Evolutionary conservation across 768 basidiomycete species (phyloP), one percentile per base, ranked within the genome.

Genomic region (Naganishia kalamii): DNA sequence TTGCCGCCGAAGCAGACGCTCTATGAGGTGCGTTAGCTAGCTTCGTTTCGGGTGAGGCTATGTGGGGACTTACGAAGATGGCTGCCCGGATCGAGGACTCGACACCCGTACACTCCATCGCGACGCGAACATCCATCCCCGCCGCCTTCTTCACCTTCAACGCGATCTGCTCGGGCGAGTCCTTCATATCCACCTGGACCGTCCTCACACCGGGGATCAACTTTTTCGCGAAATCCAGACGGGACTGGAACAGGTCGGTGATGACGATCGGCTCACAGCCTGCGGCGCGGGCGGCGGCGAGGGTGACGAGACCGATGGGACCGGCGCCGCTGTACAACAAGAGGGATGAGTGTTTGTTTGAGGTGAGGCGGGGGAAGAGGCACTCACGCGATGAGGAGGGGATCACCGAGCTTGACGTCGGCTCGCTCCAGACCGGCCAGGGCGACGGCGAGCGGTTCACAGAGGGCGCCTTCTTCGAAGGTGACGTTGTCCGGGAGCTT

Each of bases 71-170:
- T 69, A 79, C 80, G 60, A 71, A 78, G 67, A 80, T 76, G 8
- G 75, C 78, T 25, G 76, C 72, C 60, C 75, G 68, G 62, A 81
- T 76, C 37, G 72, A 73, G 49, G 71, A 72, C 70, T 80, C 79
- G 21, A 80, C 79, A 7, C 80, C 80, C 7, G 80, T 79, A 71
- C 80, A 81, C 60, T 81, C 80, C 59, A 80, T 48, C 1, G 79
- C 79, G 23, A 79, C 62, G 23, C 60, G 60, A 7, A 79, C 63
- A 27, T 68, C 52, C 5, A 69, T 72, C 4, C 76, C 78, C 1
- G 75, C 74, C 2, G 69, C 73, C 49, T 70, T 63, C 54, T 76
- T 77, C 63, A 79, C 70, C 65, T 70, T 68, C 12, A 25, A 61
- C 2, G 78, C 73, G 15, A 71, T 65, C 30, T 73, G 70, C 51